These are phyloP conservation scores for Viridothelium virens DNA, from an alignment of 495 filamentous ascomycete genomes.

Conservation along the genomic window DNA sequence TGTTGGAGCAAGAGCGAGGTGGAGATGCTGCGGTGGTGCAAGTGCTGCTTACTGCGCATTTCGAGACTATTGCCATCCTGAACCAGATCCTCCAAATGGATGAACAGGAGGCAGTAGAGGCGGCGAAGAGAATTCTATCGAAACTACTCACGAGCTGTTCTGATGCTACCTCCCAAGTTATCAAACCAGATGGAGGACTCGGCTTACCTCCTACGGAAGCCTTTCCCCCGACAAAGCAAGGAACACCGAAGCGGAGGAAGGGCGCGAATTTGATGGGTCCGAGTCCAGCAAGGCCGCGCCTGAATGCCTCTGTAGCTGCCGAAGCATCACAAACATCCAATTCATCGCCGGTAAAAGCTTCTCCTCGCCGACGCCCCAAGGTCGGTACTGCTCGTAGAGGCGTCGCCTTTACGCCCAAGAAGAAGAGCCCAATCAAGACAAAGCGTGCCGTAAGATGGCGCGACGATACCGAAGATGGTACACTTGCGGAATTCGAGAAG, in stretches of 20 bases:
- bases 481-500: constrained; percentile 79
- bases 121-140: constrained; percentile 68
- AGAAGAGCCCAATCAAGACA: constrained; percentile 52
- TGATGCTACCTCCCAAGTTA: constrained; percentile 64
- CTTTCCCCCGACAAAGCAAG: constrained; percentile 58
- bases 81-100: constrained; percentile 70
- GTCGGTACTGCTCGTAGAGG: constrained; percentile 62
- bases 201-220: constrained; percentile 46
- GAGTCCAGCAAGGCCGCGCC: constrained; percentile 25
- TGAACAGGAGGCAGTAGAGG: constrained; percentile 71
- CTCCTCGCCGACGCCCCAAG: constrained; percentile 68
- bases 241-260: constrained; percentile 72
- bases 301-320: constrained; percentile 35
- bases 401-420: constrained; percentile 77
- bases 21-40: constrained; percentile 73
- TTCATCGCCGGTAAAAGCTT: constrained; percentile 56
- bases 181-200: constrained; percentile 80
- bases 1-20: constrained; percentile 74
- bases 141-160: constrained; percentile 71
- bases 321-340: constrained; percentile 36
- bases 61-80: constrained; percentile 78
- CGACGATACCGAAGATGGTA: constrained; percentile 76
- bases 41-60: constrained; percentile 76
- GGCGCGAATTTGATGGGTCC: constrained; percentile 36
- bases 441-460: constrained; percentile 87